Evolutionary conservation across 108 stramenopile species (phyloP), one percentile per base, ranked within the genome.

Genomic region (Cyclotella sp.): DNA sequence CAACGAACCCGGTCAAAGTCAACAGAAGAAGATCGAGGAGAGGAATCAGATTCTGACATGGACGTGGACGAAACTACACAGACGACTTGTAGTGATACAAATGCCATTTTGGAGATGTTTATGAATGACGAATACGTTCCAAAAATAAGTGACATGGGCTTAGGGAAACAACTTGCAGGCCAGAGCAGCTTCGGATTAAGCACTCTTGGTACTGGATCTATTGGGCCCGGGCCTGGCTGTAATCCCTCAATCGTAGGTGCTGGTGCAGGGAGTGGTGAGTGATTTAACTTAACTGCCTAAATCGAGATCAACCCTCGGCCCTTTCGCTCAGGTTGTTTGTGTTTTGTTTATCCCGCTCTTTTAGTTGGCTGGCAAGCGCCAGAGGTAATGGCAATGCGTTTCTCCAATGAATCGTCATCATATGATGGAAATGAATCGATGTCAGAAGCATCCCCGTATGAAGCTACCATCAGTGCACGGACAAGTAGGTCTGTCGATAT

Each of bases 91-190:
- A 73, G 76, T 44, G 83, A 81, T 57, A 87, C 83, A 27, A 57
- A 81, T 46, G 51, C 77, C 40, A 78, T 90, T 22, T 84, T 78
- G 40, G 74, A 87, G 21, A 63, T 51, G 12, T 95, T 91, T 75
- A 76, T 82, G 30, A 63, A 88, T n/a, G 82, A 81, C 29, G 68
- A 76, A 13, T 97, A 96, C 62, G 84, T 96, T 11, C 93, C 94
- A 15, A 97, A 97, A 60, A 97, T 98, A 61, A 91, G 90, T 45
- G 98, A 98, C 64, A 98, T 98, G 98, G 98, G 98, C 0, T 83
- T 98, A 2, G 97, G 97, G 16, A 98, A 97, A 75, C 98, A 97
- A 70, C 79, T 98, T 13, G 81, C 84, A 14, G 92, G 92, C n/a
- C 94, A 93, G 63, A 92, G 88, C 63, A 97, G 96, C 75, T 93